Base-by-base conservation (phyloP, 306 rosid genomes). In the Dalbergia cochinchinensis region DNA sequence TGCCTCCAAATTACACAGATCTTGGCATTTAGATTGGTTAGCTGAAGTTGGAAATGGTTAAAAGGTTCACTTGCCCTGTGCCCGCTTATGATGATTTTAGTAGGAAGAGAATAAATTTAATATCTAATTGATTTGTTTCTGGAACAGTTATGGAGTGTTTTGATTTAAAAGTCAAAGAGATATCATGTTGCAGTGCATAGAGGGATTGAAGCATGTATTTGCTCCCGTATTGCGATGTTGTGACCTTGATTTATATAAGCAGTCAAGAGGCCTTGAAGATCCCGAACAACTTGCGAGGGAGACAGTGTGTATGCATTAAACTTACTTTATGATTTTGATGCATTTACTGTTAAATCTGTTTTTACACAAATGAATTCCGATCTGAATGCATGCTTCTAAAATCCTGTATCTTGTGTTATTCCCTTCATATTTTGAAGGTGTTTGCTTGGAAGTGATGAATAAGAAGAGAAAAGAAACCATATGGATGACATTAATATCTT, bases 241-340 rank as follows among this genome's bases (percentile, higher is more conserved):
- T 88, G 96, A 88, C 81, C 79, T 94, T 73, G 98, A 91, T 75
- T 71, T 91, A 79, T 91, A 84, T 78, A 92, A 89, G 51, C 96
- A 88, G 86, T 69, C 97, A 5, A 84, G 87, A 77, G 98, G 98
- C 59, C 94, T 94, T 71, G 94, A 88, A 48, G 98, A 94, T 82
- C 97, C 98, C 6, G 98, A 90, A 83, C 79, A 89, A 73, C 91
- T 94, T 61, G 96, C 98, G 7, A 89, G 97, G 83, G 97, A 90
- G 93, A 94, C 98, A 53, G 96, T 94, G 80, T 94, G 98, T 94
- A 94, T 73, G 97, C 58, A 35, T 83, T 67, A 31, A 71, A 70
- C 53, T 48, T 83, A 34, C 39, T 67, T 65, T 19, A 35, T 65
- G 68, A 63, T 63, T 69, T 0, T n/a, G 39, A 62, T 65, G 50